phyloP scores from a whole-genome alignment of 441 rosid genomes.

The Corymbia citriodora region DNA sequence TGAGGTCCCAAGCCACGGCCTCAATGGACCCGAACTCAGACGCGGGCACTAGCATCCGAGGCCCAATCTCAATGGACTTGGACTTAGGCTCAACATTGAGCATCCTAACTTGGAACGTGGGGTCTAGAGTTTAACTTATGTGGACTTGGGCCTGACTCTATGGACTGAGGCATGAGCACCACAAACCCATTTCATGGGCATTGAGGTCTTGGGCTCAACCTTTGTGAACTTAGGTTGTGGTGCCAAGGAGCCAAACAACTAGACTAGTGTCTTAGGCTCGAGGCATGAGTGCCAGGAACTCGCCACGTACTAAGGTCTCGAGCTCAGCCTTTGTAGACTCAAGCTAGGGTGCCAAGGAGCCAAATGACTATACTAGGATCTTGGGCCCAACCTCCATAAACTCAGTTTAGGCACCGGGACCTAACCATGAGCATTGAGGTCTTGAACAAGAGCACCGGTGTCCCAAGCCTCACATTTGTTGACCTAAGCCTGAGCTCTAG shows the following conservation, averaged over 20 bases:
- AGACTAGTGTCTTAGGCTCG: fast-evolving
- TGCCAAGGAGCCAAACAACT: fast-evolving
- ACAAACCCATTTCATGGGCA: not conserved
- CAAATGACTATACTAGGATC: fast-evolving
- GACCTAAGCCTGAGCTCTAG: not conserved
- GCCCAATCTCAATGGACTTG: not conserved
- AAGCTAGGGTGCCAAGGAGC: not conserved
- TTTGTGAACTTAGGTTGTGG: not conserved
- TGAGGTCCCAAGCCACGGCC: fast-evolving
- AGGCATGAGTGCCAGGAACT: not conserved
- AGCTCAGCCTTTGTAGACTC: not conserved
- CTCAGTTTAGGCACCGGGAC: not conserved
- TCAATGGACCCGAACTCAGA: fast-evolving
- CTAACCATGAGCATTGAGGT: fast-evolving
- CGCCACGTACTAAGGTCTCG: fast-evolving
- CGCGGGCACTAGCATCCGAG: not conserved
- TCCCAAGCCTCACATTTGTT: not conserved
- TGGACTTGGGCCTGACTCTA: fast-evolving
- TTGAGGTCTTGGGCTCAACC: not conserved
- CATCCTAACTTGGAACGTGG: fast-evolving
- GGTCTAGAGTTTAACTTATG: fast-evolving
- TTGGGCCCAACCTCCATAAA: fast-evolving
- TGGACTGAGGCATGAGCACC: fast-evolving
- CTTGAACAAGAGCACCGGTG: fast-evolving
- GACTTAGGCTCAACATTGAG: too few species aligned